Conservation (phyloP, 2,329 filamentous ascomycete species). For the Scleromitrula shiraiana region DNA sequence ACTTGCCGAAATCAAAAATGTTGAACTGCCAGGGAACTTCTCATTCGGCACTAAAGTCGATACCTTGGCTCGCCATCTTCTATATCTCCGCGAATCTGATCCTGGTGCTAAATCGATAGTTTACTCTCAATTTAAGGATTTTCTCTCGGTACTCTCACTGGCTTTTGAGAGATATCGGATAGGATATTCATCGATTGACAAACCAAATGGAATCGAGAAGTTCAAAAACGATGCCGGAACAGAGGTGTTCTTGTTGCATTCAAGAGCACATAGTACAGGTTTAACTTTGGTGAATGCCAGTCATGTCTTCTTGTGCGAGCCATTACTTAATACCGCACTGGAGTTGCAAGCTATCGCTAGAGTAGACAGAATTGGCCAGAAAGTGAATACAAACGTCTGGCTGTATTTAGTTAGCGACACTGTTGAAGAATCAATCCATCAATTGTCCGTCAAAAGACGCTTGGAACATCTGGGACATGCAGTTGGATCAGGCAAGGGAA, state of each 20-base stretch:
- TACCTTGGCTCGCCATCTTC: conserved; percentile 68
- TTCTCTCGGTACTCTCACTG: conserved; percentile 62
- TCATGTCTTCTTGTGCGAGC: conserved; percentile 92
- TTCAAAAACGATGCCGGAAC: conserved; percentile 69
- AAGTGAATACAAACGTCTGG: conserved; percentile 84
- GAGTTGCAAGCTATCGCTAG: conserved; percentile 93
- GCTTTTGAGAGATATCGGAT: conserved; percentile 69
- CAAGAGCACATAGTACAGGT: conserved; percentile 79
- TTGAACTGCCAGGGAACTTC: conserved; percentile 57
- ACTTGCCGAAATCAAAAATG: conserved; percentile 71
- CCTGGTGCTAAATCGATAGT: conserved; percentile 84
- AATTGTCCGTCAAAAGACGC: conserved; percentile 71
- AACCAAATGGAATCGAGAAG: conserved; percentile 56
- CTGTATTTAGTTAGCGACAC: conserved; percentile 88
- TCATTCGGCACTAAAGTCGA: conserved; percentile 91
- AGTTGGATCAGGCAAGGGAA: conserved; percentile 29
- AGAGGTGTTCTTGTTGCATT: conserved; percentile 84
- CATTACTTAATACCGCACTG: conserved; percentile 84
- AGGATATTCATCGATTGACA: conserved; percentile 62
- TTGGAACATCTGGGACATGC: conserved; percentile 63
- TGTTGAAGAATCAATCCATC: conserved; percentile 86
- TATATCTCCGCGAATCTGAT: conserved; percentile 79
- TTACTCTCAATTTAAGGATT: conserved; percentile 87
- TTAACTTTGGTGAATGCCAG: conserved; percentile 88
- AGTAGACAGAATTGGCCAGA: conserved; percentile 89